These are phyloP conservation scores for Prunus padus DNA, from an alignment of 306 rosid species.

Conservation along the genomic window DNA sequence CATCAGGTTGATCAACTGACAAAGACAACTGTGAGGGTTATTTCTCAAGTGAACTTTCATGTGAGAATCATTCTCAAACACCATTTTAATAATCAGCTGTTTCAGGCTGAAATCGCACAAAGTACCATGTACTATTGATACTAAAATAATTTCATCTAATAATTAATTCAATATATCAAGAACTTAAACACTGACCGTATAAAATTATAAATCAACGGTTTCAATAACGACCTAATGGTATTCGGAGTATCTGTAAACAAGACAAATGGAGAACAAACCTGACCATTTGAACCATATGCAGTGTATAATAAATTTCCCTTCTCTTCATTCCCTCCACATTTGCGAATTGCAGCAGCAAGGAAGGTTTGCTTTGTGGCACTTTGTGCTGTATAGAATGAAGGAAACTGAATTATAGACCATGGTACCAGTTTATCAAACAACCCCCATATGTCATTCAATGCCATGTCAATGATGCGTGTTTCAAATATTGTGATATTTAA, in stretches of 20 bases:
- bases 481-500: slow-evolving; percentile 21
- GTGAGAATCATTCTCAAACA: too few relatives aligned
- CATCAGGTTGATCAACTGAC: too few relatives aligned
- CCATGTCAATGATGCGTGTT: slow-evolving; percentile 1
- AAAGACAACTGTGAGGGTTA: too few relatives aligned
- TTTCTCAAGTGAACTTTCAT: too few relatives aligned
- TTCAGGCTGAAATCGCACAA: too few relatives aligned
- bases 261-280: slow-evolving; percentile 48
- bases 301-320: slow-evolving; percentile 70
- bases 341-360: slow-evolving; percentile 83
- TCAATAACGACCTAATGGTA: background rate
- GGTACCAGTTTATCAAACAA: background rate
- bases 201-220: background rate
- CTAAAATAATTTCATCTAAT: too few relatives aligned
- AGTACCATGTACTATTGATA: too few relatives aligned
- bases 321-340: slow-evolving; percentile 92
- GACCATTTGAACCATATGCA: slow-evolving; percentile 95
- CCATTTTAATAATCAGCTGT: too few relatives aligned
- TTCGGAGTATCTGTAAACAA: background rate
- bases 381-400: slow-evolving; percentile 59
- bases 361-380: slow-evolving; percentile 76
- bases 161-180: too few relatives aligned
- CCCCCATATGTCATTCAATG: background rate
- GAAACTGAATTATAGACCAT: slow-evolving; percentile 18
- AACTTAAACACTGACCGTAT: too few relatives aligned